Evolutionary conservation across 805 yeast species (phyloP), one percentile per base, ranked within the genome.

Genomic region (Monosporozyma solicola): DNA sequence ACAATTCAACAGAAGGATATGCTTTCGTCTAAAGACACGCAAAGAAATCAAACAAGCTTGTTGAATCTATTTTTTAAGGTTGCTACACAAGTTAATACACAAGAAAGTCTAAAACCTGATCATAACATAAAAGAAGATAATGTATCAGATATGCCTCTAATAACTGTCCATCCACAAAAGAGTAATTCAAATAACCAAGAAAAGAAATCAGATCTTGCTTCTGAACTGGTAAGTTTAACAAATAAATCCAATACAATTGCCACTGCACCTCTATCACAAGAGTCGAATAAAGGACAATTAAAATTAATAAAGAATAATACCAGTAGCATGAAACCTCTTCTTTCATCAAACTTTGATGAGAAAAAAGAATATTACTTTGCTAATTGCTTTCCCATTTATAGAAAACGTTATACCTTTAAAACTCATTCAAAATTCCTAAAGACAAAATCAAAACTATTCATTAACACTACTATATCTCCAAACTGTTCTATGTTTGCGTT

Each of bases 331-430:
- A 35, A 37, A 47, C 49, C 49, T 11, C 22, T 47, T 10, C 13
- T 37, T 10, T 52, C 54, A 5, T 41, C 48, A 15, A 49, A 54
- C 41, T 25, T 75, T 31, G 62, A 61, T 43, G 74, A 65, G 53
- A 71, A 69, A 43, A 81, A 83, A 56, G 96, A 87, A 63, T 74
- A 78, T 52, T 75, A 82, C 51, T 88, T 83, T 65, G 82, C 84
- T 5, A 85, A 83, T 60, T 87, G 92, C 60, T 90, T 88, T 68
- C 97, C 97, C 0, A 80, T 82, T 52, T 87, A 85, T 63, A 75
- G 96, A 54, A 83, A 79, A 56, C 74, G 79, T 49, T 73, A 75
- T 49, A 80, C 80, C 46, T 77, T 76, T 61, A 70, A 73, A 29
- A 79, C 84, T 0, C 83, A 80, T 53, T 68, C 81, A 8, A 75